Conservation (phyloP, 2,329 filamentous ascomycete species). For the Salinomyces thailandicus region DNA sequence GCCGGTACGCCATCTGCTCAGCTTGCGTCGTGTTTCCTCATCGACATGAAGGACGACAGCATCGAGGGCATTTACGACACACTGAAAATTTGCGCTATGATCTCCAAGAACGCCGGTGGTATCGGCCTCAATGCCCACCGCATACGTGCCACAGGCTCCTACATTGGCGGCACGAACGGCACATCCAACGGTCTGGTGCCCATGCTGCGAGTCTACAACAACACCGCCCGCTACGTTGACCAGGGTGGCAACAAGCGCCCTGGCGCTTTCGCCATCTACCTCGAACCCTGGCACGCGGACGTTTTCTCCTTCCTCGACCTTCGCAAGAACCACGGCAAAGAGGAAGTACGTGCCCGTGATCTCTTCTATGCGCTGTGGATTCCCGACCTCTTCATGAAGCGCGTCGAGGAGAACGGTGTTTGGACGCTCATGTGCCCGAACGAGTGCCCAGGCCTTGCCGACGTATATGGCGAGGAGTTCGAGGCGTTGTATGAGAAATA, state of each 20-base stretch:
- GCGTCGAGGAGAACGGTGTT: slow-evolving; percentile 88
- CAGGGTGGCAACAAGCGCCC: slow-evolving; percentile 99
- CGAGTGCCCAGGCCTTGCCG: slow-evolving; percentile 86
- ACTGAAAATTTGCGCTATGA: slow-evolving; percentile 98
- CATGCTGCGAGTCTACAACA: slow-evolving; percentile 98
- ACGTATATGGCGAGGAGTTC: slow-evolving; percentile 96
- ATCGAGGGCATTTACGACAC: slow-evolving; percentile 99
- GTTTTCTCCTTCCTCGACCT: slow-evolving; percentile 96
- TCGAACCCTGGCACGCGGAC: slow-evolving; percentile 98
- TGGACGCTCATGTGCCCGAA: slow-evolving; percentile 99
- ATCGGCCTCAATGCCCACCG: slow-evolving; percentile 95
- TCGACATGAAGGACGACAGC: slow-evolving; percentile 99
- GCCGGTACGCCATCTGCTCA: slow-evolving; percentile 91
- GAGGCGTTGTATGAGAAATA: slow-evolving; percentile 87
- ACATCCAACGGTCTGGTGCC: slow-evolving; percentile 95
- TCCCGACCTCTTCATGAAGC: slow-evolving; percentile 98
- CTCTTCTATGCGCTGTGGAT: slow-evolving; percentile 98
- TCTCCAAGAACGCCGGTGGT: slow-evolving; percentile 97
- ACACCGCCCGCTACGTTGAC: slow-evolving; percentile 96
- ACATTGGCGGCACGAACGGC: slow-evolving; percentile 96
- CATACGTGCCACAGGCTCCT: slow-evolving; percentile 93
- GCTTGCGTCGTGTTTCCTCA: slow-evolving; percentile 94
- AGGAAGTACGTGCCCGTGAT: slow-evolving; percentile 92
- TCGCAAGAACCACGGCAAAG: slow-evolving; percentile 98
- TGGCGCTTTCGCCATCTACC: slow-evolving; percentile 95